Evolutionary conservation across 208 protist genomes (phyloP).

Genomic region (Zelonia costaricensis): DNA sequence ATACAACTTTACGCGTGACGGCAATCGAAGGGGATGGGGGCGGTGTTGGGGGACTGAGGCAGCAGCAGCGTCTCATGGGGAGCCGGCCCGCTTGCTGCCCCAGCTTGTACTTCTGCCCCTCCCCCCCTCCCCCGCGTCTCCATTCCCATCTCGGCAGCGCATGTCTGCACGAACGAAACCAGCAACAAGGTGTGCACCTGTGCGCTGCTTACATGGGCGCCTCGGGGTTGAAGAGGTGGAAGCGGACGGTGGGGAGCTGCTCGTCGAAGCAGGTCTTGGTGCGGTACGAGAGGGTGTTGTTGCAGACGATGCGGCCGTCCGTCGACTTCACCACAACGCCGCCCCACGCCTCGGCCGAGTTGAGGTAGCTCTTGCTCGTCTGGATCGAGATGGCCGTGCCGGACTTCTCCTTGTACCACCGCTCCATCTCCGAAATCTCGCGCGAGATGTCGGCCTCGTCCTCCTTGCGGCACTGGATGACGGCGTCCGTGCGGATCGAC

Average conservation of each 20-base stretch:
- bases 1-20: too few relatives aligned
- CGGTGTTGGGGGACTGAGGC: too few relatives aligned
- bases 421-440: conserved; percentile 52
- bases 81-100: too few relatives aligned
- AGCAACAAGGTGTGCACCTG: too few relatives aligned
- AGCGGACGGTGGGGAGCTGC: conserved; percentile 89
- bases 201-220: conserved; percentile 30
- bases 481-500: conserved; percentile 70
- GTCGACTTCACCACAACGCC: conserved; percentile 72
- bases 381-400: conserved; percentile 48
- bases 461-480: conserved; percentile 74
- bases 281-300: conserved; percentile 88
- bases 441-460: conserved; percentile 54
- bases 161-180: too few relatives aligned
- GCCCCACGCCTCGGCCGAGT: conserved; percentile 70
- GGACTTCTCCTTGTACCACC: conserved; percentile 71
- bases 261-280: conserved; percentile 85
- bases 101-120: too few relatives aligned
- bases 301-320: conserved; percentile 86
- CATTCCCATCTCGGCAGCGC: too few relatives aligned
- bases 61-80: too few relatives aligned
- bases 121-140: background rate
- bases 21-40: too few relatives aligned
- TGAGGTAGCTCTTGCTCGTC: conserved; percentile 59
- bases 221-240: conserved; percentile 84